Percentiles rank a stretch among this genome's conserved stretches.
phyloP scores from a whole-genome alignment of 1,284 basidiomycete genomes.

The Leccinum subatratum region DNA sequence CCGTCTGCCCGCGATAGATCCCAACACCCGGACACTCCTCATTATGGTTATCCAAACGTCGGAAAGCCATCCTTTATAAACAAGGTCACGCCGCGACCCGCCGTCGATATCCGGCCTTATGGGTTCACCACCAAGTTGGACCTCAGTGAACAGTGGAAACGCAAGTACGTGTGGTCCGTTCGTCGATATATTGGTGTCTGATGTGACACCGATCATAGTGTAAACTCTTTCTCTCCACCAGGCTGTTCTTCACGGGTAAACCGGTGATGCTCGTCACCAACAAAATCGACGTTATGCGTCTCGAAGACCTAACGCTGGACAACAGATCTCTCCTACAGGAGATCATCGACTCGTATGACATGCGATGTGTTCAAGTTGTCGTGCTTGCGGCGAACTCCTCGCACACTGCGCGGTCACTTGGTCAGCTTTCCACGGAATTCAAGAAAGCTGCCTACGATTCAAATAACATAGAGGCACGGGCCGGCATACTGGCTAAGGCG shows the following conservation, averaged over 20 bases:
- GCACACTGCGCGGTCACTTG: slow-evolving; percentile 82
- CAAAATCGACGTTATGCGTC: slow-evolving; percentile 87
- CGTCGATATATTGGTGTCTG: neutral
- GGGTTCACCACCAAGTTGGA: slow-evolving; percentile 99
- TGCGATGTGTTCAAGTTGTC: slow-evolving; percentile 77
- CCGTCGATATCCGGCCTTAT: slow-evolving; percentile 96
- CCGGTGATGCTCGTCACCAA: slow-evolving; percentile 91
- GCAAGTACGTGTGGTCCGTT: slow-evolving; percentile 51
- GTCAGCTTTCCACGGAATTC: slow-evolving; percentile 78
- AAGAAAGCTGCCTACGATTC: slow-evolving; percentile 88
- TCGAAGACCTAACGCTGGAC: slow-evolving; percentile 75
- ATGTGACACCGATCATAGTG: slow-evolving; percentile 49
- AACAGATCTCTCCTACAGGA: slow-evolving; percentile 78
- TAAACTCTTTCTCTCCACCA: slow-evolving; percentile 97
- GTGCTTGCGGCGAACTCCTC: slow-evolving; percentile 88
- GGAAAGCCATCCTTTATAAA: slow-evolving; percentile 98
- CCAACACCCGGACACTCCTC: slow-evolving; percentile 92
- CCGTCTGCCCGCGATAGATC: slow-evolving; percentile 92
- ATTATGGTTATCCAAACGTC: slow-evolving; percentile 98
- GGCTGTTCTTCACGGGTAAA: slow-evolving; percentile 89
- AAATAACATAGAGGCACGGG: slow-evolving; percentile 82
- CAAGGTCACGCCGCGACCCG: slow-evolving; percentile 88
- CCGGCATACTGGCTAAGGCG: slow-evolving; percentile 76
- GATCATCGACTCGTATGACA: slow-evolving; percentile 70
- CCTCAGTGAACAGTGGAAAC: slow-evolving; percentile 95